A percentile compares a stretch with the other conserved stretches of the same genome.
These are phyloP conservation scores for Colletotrichum higginsianum DNA, from an alignment of 2,329 filamentous ascomycete genomes.

Conservation along the genomic window DNA sequence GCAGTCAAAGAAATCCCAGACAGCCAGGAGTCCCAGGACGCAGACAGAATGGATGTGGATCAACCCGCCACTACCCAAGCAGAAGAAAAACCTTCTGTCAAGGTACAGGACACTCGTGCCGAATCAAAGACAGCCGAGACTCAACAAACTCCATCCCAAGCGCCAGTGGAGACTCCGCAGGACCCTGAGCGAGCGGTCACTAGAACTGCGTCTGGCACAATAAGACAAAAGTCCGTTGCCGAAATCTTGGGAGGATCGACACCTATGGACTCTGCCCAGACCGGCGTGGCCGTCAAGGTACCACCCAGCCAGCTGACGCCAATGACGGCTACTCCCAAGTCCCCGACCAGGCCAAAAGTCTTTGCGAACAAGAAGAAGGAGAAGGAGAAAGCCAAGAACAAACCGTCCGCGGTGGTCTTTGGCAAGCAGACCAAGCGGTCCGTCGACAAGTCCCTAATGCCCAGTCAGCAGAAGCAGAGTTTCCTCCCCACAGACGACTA, in stretches of 20 bases:
- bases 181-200: slow-evolving; percentile 72
- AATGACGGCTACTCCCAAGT: slow-evolving; percentile 61
- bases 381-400: slow-evolving; percentile 73
- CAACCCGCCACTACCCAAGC: slow-evolving; percentile 41
- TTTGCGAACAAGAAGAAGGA: slow-evolving; percentile 63
- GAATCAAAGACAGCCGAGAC: slow-evolving; percentile 10
- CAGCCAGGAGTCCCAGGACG: slow-evolving; percentile 50
- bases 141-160: slow-evolving; percentile 42
- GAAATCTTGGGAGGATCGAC: slow-evolving; percentile 75
- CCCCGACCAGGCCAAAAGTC: slow-evolving; percentile 52
- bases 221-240: slow-evolving; percentile 80
- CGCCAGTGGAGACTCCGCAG: slow-evolving; percentile 45
- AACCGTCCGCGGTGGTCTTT: slow-evolving; percentile 83
- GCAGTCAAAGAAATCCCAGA: slow-evolving; percentile 52
- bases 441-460: slow-evolving; percentile 62
- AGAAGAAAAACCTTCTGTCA: slow-evolving; percentile 36
- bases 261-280: slow-evolving; percentile 54
- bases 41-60: slow-evolving; percentile 56
- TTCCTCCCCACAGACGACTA: slow-evolving; percentile 72
- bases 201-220: slow-evolving; percentile 77
- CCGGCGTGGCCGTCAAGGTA: slow-evolving; percentile 47
- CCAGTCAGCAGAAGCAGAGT: slow-evolving; percentile 58
- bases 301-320: slow-evolving; percentile 56
- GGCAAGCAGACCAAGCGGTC: slow-evolving; percentile 73
- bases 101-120: slow-evolving; percentile 13